Conservation (phyloP, 768 basidiomycete species). For the Mycena indigotica region DNA sequence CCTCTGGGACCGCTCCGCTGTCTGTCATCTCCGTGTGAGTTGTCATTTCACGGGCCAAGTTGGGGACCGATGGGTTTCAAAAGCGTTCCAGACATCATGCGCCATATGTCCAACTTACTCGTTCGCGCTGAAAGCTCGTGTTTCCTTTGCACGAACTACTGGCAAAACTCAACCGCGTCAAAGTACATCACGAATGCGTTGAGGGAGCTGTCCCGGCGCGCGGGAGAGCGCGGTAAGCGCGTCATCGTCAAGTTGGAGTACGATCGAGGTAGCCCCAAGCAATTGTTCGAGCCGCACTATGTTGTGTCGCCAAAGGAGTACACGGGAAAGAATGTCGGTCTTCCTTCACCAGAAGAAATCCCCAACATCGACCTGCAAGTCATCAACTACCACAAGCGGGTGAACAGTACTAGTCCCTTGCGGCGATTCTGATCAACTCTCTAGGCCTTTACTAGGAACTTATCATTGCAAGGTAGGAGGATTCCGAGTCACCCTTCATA, state of each 20-base stretch:
- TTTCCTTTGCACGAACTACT: conserved; percentile 68
- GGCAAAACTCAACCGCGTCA: conserved; percentile 55
- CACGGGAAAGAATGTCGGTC: conserved; percentile 45
- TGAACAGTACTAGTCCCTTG: too few species aligned
- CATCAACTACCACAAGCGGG: conserved; percentile 51
- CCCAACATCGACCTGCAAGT: conserved; percentile 63
- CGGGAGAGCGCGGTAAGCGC: conserved; percentile 45
- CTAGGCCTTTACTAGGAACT: conserved; percentile 50
- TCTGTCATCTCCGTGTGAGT: conserved; percentile 59
- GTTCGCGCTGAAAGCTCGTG: conserved; percentile 64
- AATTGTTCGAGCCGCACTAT: conserved; percentile 46
- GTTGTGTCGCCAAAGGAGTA: conserved; percentile 49
- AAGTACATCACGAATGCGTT: conserved; percentile 54
- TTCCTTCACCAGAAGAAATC: conserved; percentile 58
- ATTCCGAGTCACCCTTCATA: neutral
- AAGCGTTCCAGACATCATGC: conserved; percentile 66
- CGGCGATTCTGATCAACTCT: neutral
- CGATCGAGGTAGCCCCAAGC: conserved; percentile 64
- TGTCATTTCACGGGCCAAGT: neutral
- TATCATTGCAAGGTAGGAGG: conserved; percentile 62
- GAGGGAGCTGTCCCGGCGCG: conserved; percentile 51
- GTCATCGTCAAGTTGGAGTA: conserved; percentile 71
- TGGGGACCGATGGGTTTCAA: neutral
- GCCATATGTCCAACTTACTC: conserved; percentile 66
- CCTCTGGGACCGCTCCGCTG: conserved; percentile 63